Conservation (phyloP, 2,329 filamentous ascomycete species). For the Stagonosporopsis chrysanthemi region DNA sequence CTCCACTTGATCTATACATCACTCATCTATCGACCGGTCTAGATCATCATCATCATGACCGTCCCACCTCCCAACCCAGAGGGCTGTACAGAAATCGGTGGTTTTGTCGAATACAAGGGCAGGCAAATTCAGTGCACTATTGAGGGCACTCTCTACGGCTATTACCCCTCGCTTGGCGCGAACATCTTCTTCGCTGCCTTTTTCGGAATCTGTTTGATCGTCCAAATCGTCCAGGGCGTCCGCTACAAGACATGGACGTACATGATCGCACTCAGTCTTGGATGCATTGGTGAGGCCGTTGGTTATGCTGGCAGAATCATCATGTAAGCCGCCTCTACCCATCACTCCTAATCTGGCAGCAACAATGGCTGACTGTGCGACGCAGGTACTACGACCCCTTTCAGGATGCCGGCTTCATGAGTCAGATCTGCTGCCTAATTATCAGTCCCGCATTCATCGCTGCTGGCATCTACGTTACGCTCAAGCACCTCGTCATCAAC, state of each 20-base stretch:
- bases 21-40: neutral
- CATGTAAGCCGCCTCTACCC: constrained; percentile 47
- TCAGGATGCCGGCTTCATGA: constrained; percentile 55
- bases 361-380: constrained; percentile 6
- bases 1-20: neutral
- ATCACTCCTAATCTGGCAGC: neutral
- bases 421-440: constrained; percentile 65
- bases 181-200: constrained; percentile 62
- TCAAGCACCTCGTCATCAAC: constrained; percentile 64
- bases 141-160: constrained; percentile 60
- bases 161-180: constrained; percentile 60
- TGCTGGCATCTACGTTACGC: constrained; percentile 63
- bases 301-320: constrained; percentile 65
- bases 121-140: constrained; percentile 50
- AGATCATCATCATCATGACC: constrained; percentile 24
- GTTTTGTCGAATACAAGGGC: constrained; percentile 9
- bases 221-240: constrained; percentile 59
- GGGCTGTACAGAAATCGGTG: constrained; percentile 26
- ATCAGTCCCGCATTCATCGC: constrained; percentile 65
- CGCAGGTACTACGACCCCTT: constrained; percentile 57
- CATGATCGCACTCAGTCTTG: constrained; percentile 58
- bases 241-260: constrained; percentile 64
- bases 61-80: constrained; percentile 30
- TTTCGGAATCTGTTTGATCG: constrained; percentile 58
- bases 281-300: constrained; percentile 59